Percentiles rank a stretch among this genome's conserved stretches.
Evolutionary conservation across 1,139 yeast genomes (phyloP).

Genomic region (Insectozyma bohioensis): DNA sequence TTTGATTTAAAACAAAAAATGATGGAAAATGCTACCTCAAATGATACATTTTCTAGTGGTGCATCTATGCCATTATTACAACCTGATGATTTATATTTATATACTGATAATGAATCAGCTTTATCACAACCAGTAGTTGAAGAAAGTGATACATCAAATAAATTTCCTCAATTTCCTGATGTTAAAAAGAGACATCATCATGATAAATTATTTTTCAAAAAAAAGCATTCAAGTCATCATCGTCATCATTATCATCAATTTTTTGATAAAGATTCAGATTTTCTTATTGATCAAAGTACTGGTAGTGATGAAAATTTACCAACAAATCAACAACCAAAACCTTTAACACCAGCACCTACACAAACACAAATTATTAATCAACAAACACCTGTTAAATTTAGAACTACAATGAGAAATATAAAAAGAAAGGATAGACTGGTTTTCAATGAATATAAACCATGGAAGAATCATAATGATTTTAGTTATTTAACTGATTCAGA

Average conservation of each 20-base stretch:
- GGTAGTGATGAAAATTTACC: constrained; percentile 10
- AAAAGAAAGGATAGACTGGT: constrained; percentile 37
- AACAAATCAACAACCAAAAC: constrained; percentile 27
- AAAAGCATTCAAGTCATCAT: too few species aligned
- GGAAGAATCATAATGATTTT: constrained; percentile 82
- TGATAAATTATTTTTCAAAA: too few species aligned
- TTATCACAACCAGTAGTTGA: constrained; percentile 6
- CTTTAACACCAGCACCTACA: constrained; percentile 68
- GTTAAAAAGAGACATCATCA: too few species aligned
- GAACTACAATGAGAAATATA: constrained; percentile 69
- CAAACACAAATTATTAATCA: constrained; percentile 25
- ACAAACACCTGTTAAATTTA: constrained; percentile 42
- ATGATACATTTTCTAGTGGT: constrained; percentile 16
- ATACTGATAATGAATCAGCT: constrained; percentile 9
- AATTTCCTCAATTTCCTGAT: constrained; percentile 31
- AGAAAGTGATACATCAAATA: constrained; percentile 10
- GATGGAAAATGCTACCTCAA: constrained; percentile 10
- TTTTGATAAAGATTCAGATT: constrained; percentile 14
- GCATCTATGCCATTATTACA: constrained; percentile 16
- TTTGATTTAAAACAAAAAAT: constrained; percentile 6
- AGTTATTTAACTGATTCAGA: constrained; percentile 66
- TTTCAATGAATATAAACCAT: constrained; percentile 90
- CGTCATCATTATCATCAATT: constrained; percentile 10
- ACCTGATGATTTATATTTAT: constrained; percentile 13
- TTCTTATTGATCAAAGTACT: constrained; percentile 1